Percentiles rank a stretch among this genome's conserved stretches.
Evolutionary conservation across 176 grass and related monocot genomes (phyloP).

Genomic region (Hordeum marinum): DNA sequence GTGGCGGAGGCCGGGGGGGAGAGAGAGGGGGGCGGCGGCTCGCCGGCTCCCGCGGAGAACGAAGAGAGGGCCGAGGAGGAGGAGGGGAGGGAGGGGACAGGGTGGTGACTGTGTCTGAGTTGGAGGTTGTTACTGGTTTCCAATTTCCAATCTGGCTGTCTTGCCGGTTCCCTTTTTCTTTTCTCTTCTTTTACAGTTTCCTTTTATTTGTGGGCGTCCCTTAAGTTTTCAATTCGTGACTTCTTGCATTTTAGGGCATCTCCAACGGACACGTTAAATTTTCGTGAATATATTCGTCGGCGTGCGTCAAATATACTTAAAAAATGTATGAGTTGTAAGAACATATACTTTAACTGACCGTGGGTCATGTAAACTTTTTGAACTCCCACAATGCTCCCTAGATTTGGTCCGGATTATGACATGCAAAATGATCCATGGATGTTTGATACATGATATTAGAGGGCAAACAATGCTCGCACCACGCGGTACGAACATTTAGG

Average conservation of each 20-base stretch:
- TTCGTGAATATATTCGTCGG: too few relatives aligned
- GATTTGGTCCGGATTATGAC: too few relatives aligned
- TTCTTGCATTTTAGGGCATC: neutral
- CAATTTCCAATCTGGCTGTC: constrained; percentile 27
- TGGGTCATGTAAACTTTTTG: too few relatives aligned
- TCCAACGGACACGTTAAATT: too few relatives aligned
- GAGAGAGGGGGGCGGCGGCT: neutral
- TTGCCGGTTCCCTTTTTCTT: neutral
- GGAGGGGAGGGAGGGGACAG: constrained; percentile 7
- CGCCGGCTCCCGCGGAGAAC: constrained; percentile 25
- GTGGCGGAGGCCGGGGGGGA: neutral
- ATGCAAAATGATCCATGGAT: too few relatives aligned
- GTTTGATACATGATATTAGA: too few relatives aligned
- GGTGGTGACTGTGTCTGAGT: constrained; percentile 25
- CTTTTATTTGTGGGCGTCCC: constrained; percentile 12
- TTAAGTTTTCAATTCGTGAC: neutral
- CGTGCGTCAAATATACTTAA: too few relatives aligned
- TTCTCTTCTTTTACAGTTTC: constrained; percentile 6
- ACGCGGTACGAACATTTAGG: too few relatives aligned
- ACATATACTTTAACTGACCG: too few relatives aligned
- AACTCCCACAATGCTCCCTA: too few relatives aligned
- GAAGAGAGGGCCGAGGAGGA: neutral
- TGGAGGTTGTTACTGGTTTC: constrained; percentile 34
- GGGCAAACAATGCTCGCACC: too few relatives aligned
- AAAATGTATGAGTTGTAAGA: too few relatives aligned